Base-by-base conservation (phyloP, 176 grass and related monocot genomes). In the Carex littledalei region DNA sequence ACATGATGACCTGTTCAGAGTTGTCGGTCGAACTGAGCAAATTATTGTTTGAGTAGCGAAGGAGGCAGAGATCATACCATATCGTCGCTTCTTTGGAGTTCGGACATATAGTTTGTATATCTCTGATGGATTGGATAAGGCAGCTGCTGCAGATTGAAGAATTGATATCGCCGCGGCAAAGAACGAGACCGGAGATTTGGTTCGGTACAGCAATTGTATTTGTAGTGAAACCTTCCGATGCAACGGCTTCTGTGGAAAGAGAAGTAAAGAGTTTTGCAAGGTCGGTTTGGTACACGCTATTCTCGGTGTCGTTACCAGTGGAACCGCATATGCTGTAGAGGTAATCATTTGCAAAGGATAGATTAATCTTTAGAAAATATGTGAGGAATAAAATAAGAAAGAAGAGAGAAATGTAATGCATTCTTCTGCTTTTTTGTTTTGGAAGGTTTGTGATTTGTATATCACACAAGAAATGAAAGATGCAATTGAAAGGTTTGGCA, bases 111-210 rank as follows among this genome's bases (percentile, higher is more conserved):
- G 37, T n/a, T 24, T 63, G 12, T 43, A 88, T 49, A 47, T 87
- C 80, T 21, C 3, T 1, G 16, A 8, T 1, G 22, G 89, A 47
- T 0, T 0, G 3, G 67, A 31, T 63, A 74, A 90, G 83, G 85
- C 94, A 95, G 68, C 72, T 47, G 6, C 18, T 34, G 60, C 94
- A 95, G 31, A 78, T 63, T 41, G 34, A 37, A 11, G 37, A 0
- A 67, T 67, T 86, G 18, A 82, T 0, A 21, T 96, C 91, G 3
- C 89, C 94, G 60, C 91, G 87, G 84, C 94, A 96, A 67, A 93
- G 86, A 0, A 80, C 26, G 31, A 95, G 78, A 59, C 84, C 91
- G 34, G 79, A 90, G 5, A 89, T 79, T 57, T 79, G 16, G 68
- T 85, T 56, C 0, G 80, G 22, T 6, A 43, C n/a, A 3, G 10